Base-by-base conservation (phyloP, 345 rosid species). In the Conringia planisiliqua region DNA sequence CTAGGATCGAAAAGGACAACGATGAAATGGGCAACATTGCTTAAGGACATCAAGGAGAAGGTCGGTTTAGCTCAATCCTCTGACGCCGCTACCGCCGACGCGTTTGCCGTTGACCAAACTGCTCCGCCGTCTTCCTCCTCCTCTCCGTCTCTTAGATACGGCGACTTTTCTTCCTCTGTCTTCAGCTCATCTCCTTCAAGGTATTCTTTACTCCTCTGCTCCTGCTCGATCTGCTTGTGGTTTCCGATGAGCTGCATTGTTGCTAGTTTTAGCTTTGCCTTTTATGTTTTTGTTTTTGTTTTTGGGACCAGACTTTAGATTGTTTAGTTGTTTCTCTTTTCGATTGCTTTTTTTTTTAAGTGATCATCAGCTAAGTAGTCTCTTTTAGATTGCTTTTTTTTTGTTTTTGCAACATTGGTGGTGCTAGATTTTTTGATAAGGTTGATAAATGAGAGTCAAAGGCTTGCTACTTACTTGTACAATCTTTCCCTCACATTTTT, bases 1-100 rank as follows among this genome's bases (percentile, higher is more conserved):
- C 71, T 80, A 66, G 76, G 71, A 81, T 81, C 86, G 67, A 74
- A 39, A 61, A 81, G 76, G 81, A 79, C 52, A 86, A 89, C 88
- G 81, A 95, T 95, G 99, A 95, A 92, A 95, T 95, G 99, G 99
- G 88, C 72, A 77, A 78, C 98, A 82, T 86, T 95, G 97, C 94
- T 95, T 81, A 90, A 95, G 90, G 99, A 95, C 82, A 85, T 95
- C 47, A 92, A 86, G 88, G 98, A 92, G 86, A 95, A 88, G 87
- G 97, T 95, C 74, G 99, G 99, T 36, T 88, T 95, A 74, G 76
- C 97, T 81, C 97, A 87, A 83, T 85, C 97, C 67, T 82, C 92
- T 35, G 63, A 86, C 43, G 8, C 90, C 50, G 42, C 72, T 36
- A 54, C 82, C 66, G 32, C 83, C 27, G 29, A 84, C 54, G 12